Base-by-base conservation (phyloP, 176 grass and related monocot genomes). In the Saccharum officinarum region DNA sequence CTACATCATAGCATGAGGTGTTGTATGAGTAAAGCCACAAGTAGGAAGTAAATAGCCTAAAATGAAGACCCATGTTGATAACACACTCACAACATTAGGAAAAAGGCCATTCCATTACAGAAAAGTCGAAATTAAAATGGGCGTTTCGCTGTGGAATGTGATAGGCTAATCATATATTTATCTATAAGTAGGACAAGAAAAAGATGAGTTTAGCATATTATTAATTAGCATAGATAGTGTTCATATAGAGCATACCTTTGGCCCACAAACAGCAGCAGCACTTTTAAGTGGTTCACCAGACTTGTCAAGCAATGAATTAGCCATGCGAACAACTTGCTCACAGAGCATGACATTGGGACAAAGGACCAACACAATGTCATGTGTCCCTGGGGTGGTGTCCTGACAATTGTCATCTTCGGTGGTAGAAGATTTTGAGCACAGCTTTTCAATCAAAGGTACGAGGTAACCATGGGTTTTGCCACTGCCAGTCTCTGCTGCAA, bases 401-500 rank as follows among this genome's bases (percentile, higher is more conserved):
- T 80, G 82, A 25, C 30, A 42, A 78, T 79, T 80, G 78, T 31
- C 77, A 90, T 79, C 74, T 80, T 62, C 47, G 20, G 44, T 52
- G 14, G 59, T 49, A 85, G 67, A 88, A 69, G 86, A 91, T 71
- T 47, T 78, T 5, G 83, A 83, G 69, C 89, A 89, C 62, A 98
- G 26, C 31, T 92, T 98, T 82, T 95, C 80, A 83, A 98, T 91
- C 81, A 96, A 70, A 46, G 97, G 97, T 74, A 94, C 90, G 34
- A 98, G 89, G 71, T 98, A 98, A 42, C 97, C 91, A 78, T 98
- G 93, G 67, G 97, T 98, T 92, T 98, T 98, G 67, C 93, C 97
- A 40, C 97, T 96, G 60, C 93, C 93, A 79, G 97, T 98, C 77
- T 98, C 97, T 60, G 93, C 93, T 9, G 93, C 97, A 72, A 98